These are phyloP conservation scores for Lotmaria passim DNA, from an alignment of 208 protist species.

Conservation along the genomic window DNA sequence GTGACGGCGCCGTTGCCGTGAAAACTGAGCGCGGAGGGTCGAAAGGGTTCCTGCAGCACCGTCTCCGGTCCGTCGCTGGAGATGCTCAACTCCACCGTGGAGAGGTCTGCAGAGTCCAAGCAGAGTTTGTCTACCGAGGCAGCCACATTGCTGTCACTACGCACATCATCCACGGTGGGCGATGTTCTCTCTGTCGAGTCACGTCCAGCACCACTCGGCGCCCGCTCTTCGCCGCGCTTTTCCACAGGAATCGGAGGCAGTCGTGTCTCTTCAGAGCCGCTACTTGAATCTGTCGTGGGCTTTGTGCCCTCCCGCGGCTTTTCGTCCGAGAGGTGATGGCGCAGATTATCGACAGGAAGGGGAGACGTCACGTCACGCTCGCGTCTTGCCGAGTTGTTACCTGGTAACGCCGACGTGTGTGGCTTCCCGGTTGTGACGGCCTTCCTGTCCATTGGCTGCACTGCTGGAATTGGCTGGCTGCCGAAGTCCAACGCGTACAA, in stretches of 20 bases:
- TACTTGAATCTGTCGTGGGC: too few relatives aligned
- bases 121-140: slow-evolving; percentile 10
- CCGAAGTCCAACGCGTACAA: slow-evolving; percentile 49
- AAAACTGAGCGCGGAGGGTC: not conserved
- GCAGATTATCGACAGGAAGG: too few relatives aligned
- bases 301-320: too few relatives aligned
- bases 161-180: too few relatives aligned
- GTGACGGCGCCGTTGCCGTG: slow-evolving; percentile 5
- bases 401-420: too few relatives aligned
- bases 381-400: too few relatives aligned
- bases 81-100: not conserved
- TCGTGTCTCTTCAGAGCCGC: not conserved
- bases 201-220: not conserved
- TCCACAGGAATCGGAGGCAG: not conserved
- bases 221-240: not conserved
- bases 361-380: too few relatives aligned
- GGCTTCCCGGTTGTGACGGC: too few relatives aligned
- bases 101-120: slow-evolving; percentile 27
- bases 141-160: slow-evolving; percentile 11
- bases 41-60: slow-evolving; percentile 37
- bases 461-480: not conserved
- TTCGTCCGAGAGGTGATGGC: too few relatives aligned
- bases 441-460: too few relatives aligned
- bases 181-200: too few relatives aligned
- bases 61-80: not conserved